A percentile compares a stretch with the other conserved stretches of the same genome.
Conservation (phyloP, 1,284 basidiomycete species). For the Mrakiaceae sp. region DNA sequence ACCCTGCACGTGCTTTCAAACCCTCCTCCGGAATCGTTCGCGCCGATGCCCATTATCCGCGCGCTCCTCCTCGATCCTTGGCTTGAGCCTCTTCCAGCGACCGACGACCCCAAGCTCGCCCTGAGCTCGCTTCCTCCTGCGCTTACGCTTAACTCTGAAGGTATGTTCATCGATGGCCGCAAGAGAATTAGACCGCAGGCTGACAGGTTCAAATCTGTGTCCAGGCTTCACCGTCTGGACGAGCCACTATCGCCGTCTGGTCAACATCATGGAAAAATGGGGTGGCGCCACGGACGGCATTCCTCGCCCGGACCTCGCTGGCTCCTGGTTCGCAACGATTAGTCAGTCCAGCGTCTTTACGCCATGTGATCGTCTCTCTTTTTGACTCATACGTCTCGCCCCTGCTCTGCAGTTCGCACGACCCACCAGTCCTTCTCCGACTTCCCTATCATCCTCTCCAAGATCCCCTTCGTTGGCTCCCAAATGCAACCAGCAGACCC, state of each 20-base stretch:
- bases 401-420: not conserved
- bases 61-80: slow-evolving; percentile 12
- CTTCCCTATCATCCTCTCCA: slow-evolving; percentile 6
- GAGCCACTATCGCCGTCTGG: not conserved
- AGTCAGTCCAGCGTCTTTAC: not conserved
- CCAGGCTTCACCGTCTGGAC: slow-evolving; percentile 6
- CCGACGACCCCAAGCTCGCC: slow-evolving; percentile 8
- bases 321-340: not conserved
- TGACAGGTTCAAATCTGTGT: too few species aligned
- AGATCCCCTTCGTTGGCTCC: slow-evolving; percentile 3
- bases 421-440: slow-evolving; percentile 12
- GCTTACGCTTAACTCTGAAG: slow-evolving; percentile 1
- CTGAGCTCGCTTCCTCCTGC: not conserved
- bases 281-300: not conserved
- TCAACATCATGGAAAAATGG: slow-evolving; percentile 1
- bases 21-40: not conserved
- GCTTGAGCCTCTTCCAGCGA: slow-evolving; percentile 5
- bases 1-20: slow-evolving; percentile 8
- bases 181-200: too few species aligned
- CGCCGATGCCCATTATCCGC: not conserved
- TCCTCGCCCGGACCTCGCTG: not conserved
- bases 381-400: too few species aligned
- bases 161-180: not conserved
- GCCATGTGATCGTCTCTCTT: not conserved
- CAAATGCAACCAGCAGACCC: not conserved